Evolutionary conservation across 108 stramenopile species (phyloP).

Genomic region (Skeletonema marinoi): DNA sequence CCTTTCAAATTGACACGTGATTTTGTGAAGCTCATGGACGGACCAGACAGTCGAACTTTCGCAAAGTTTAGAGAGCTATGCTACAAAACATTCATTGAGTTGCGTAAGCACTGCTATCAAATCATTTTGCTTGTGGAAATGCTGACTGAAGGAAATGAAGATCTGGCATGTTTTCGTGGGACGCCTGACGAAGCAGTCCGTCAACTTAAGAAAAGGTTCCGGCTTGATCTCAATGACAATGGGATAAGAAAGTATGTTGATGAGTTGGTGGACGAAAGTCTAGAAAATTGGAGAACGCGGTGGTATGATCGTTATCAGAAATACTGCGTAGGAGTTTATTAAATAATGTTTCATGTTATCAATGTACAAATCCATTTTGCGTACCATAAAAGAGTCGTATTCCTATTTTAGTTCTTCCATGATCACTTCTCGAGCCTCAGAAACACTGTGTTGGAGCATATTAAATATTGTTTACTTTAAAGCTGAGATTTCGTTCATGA

Average conservation of each 20-base stretch:
- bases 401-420: too few species aligned
- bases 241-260: slow-evolving; percentile 89
- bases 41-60: slow-evolving; percentile 85
- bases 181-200: slow-evolving; percentile 84
- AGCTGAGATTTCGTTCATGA: slow-evolving; percentile 41
- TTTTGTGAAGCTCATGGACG: slow-evolving; percentile 92
- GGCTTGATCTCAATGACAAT: slow-evolving; percentile 77
- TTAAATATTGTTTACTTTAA: slow-evolving; percentile 40
- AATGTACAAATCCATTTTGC: too few species aligned
- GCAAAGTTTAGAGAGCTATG: slow-evolving; percentile 87
- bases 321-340: slow-evolving; percentile 91
- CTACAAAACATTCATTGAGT: slow-evolving; percentile 83
- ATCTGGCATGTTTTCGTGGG: slow-evolving; percentile 93
- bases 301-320: slow-evolving; percentile 96
- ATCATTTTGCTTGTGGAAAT: slow-evolving; percentile 93
- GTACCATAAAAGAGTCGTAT: too few species aligned
- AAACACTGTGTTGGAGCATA: slow-evolving; percentile 91
- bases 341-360: slow-evolving; percentile 6
- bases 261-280: slow-evolving; percentile 85
- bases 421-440: slow-evolving; percentile 38
- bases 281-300: slow-evolving; percentile 95
- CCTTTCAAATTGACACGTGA: slow-evolving; percentile 98
- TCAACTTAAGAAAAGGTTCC: slow-evolving; percentile 84
- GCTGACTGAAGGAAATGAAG: slow-evolving; percentile 91
- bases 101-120: slow-evolving; percentile 87